Percentiles rank a stretch among this genome's conserved stretches.
These are phyloP conservation scores for Corylus americana DNA, from an alignment of 306 rosid genomes.

Conservation along the genomic window DNA sequence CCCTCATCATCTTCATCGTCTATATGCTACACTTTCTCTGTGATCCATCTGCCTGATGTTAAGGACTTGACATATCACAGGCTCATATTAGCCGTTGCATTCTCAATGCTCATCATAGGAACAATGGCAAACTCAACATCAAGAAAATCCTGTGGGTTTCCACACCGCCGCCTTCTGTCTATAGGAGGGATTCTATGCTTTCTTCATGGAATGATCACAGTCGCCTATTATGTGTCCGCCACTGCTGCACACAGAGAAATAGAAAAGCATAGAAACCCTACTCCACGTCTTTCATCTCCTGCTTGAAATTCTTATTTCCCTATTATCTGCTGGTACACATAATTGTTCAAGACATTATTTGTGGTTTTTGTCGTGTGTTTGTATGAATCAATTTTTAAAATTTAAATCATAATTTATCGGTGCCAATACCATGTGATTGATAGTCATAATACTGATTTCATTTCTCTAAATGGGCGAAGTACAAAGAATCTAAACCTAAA, in stretches of 20 bases:
- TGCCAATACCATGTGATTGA: too few species aligned
- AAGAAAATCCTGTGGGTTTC: slow-evolving; percentile 60
- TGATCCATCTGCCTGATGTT: too few species aligned
- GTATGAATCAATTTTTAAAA: too few species aligned
- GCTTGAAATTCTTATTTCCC: not conserved
- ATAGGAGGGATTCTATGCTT: slow-evolving; percentile 82
- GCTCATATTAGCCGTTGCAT: slow-evolving; percentile 44
- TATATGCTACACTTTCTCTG: too few species aligned
- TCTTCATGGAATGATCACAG: slow-evolving; percentile 61
- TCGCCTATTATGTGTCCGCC: slow-evolving; percentile 56
- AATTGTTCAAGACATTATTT: too few species aligned
- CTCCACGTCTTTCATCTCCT: not conserved
- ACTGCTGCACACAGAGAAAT: slow-evolving; percentile 44
- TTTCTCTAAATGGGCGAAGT: not conserved
- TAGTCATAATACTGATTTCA: not conserved
- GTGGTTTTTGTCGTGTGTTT: too few species aligned
- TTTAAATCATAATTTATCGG: too few species aligned
- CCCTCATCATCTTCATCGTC: too few species aligned
- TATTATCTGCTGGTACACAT: not conserved
- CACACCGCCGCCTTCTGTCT: slow-evolving; percentile 54
- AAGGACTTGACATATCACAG: slow-evolving; percentile 27
- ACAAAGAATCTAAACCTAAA: not conserved
- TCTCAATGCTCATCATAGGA: slow-evolving; percentile 62
- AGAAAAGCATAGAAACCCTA: slow-evolving; percentile 14
- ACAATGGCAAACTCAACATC: slow-evolving; percentile 61